These are phyloP conservation scores for Decorospora gaudefroyi DNA, from an alignment of 2,329 filamentous ascomycete species.

Conservation along the genomic window DNA sequence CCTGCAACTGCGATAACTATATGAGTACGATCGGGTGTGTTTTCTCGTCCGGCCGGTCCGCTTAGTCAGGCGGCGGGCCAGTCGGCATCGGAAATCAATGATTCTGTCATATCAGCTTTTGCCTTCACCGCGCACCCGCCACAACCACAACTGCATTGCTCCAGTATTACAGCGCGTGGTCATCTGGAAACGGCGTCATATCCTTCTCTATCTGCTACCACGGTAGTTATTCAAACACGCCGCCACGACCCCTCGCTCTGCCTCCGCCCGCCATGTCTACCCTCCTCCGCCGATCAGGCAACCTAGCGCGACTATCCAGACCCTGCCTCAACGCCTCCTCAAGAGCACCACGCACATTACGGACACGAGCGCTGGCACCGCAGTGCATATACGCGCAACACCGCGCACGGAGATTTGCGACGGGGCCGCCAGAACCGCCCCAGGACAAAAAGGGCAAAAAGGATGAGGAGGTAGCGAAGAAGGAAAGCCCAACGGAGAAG, in stretches of 20 bases:
- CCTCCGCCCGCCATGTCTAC: slow-evolving; percentile 63
- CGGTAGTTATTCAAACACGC: slow-evolving; percentile 14
- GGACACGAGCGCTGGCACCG: slow-evolving; percentile 48
- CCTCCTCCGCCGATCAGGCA: slow-evolving; percentile 67
- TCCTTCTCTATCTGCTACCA: slow-evolving; percentile 8
- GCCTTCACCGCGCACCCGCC: slow-evolving; percentile 23
- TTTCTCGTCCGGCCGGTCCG: slow-evolving; percentile 6
- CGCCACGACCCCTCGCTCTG: slow-evolving; percentile 30
- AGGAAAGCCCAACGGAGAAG: slow-evolving; percentile 40
- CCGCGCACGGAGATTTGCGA: slow-evolving; percentile 51
- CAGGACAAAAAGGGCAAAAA: slow-evolving; percentile 42
- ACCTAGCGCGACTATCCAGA: slow-evolving; percentile 66
- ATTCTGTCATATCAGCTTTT: slow-evolving; percentile 24
- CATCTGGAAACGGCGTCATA: slow-evolving; percentile 5
- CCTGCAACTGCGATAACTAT: too few relatives aligned
- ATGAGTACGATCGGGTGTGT: too few relatives aligned
- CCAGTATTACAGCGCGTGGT: slow-evolving; percentile 34
- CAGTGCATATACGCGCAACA: slow-evolving; percentile 52
- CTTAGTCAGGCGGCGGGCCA: slow-evolving; percentile 19
- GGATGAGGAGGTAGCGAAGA: slow-evolving; percentile 33
- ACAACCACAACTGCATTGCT: slow-evolving; percentile 12
- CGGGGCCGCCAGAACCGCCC: slow-evolving; percentile 42
- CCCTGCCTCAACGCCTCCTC: slow-evolving; percentile 59
- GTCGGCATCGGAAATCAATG: slow-evolving; percentile 16
- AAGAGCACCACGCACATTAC: slow-evolving; percentile 49